These are phyloP conservation scores for Pleodorina starrii DNA, from an alignment of 139 green algal genomes.

Conservation along the genomic window DNA sequence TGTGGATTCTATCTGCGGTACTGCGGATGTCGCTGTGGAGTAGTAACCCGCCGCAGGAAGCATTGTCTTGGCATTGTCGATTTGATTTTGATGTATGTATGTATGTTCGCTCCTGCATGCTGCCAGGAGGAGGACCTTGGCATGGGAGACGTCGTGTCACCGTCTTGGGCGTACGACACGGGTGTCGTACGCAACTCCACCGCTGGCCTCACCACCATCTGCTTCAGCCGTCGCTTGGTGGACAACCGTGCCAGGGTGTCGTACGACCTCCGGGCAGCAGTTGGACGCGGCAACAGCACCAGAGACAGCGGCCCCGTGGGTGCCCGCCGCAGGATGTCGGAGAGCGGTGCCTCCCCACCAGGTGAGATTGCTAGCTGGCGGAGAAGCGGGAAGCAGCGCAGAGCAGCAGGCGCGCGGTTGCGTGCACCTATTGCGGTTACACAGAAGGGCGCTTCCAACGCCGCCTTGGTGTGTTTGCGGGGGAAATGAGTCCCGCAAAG, in stretches of 20 bases:
- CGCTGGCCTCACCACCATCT: constrained; percentile 13
- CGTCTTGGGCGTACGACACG: constrained; percentile 26
- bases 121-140: not conserved
- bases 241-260: not conserved
- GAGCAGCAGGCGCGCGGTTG: not conserved
- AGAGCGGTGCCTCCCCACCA: not conserved
- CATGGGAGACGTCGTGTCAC: not conserved
- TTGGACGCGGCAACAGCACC: not conserved
- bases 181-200: not conserved
- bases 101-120: not conserved
- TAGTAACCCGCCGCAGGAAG: too few relatives aligned
- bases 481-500: too few relatives aligned
- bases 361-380: not conserved
- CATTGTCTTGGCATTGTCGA: not conserved
- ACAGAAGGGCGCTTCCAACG: not conserved
- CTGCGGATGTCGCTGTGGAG: too few relatives aligned
- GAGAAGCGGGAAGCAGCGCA: not conserved
- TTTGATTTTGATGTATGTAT: not conserved
- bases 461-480: not conserved
- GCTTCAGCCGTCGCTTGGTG: constrained; percentile 39
- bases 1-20: too few relatives aligned
- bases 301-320: not conserved
- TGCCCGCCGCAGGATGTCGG: not conserved
- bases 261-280: not conserved
- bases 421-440: not conserved